These are phyloP conservation scores for Globisporangium sylvaticum DNA, from an alignment of 352 stramenopile species.

Conservation along the genomic window DNA sequence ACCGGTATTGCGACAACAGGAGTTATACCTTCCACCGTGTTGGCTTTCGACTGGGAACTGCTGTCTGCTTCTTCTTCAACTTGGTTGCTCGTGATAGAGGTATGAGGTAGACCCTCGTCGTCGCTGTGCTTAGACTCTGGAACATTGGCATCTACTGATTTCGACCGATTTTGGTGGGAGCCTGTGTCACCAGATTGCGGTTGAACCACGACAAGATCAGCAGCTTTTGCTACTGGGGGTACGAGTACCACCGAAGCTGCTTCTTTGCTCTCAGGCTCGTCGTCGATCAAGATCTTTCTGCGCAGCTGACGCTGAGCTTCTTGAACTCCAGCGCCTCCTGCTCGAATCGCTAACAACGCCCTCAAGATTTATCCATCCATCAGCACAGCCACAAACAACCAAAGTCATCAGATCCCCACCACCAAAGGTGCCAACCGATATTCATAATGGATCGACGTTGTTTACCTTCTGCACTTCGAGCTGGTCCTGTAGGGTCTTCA, in stretches of 20 bases:
- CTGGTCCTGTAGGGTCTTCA: constrained; percentile 39
- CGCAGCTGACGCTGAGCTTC: neutral
- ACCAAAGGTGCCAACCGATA: neutral
- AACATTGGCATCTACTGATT: neutral
- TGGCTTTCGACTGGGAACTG: neutral
- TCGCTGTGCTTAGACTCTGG: neutral
- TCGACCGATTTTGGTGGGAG: neutral
- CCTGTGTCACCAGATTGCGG: neutral
- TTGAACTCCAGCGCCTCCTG: constrained; percentile 16
- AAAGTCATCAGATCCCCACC: neutral
- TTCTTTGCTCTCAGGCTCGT: neutral
- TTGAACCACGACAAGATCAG: neutral
- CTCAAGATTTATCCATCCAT: neutral
- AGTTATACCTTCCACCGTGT: neutral
- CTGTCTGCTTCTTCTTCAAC: neutral
- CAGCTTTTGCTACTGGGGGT: neutral
- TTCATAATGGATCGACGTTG: neutral
- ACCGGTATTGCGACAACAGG: neutral
- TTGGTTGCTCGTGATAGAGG: neutral
- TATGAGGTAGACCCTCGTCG: neutral
- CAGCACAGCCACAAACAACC: neutral
- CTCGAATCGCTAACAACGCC: constrained; percentile 12
- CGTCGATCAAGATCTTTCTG: constrained; percentile 1
- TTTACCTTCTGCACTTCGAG: constrained; percentile 49
- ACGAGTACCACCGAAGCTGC: neutral